phyloP scores from a whole-genome alignment of 2,329 filamentous ascomycete species.

The Rutstroemia sp. region DNA sequence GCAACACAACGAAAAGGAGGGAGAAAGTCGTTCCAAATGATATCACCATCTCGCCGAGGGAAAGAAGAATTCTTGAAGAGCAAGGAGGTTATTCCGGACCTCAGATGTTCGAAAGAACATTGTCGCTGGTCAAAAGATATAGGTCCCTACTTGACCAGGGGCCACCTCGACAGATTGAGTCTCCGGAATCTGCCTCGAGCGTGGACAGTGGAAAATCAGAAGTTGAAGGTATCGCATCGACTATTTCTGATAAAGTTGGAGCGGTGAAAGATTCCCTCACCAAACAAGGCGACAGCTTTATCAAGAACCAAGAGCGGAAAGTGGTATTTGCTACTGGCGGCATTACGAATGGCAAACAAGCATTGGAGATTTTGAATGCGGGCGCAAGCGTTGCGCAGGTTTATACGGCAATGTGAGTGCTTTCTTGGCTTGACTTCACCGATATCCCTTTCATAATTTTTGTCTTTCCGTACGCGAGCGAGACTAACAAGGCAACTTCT shows the following conservation, averaged over 20 bases:
- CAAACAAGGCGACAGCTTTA: not conserved
- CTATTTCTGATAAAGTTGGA: constrained; percentile 31
- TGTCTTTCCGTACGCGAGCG: not conserved
- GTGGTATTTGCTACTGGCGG: constrained; percentile 91
- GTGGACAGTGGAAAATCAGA: constrained; percentile 9
- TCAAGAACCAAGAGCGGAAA: constrained; percentile 42
- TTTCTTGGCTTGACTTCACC: not conserved
- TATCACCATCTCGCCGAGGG: constrained; percentile 55
- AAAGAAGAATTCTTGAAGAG: constrained; percentile 63
- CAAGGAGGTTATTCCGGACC: constrained; percentile 88
- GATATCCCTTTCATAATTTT: too few relatives aligned
- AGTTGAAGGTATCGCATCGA: constrained; percentile 29
- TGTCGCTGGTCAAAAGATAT: constrained; percentile 74
- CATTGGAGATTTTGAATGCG: constrained; percentile 72
- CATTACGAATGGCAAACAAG: constrained; percentile 82
- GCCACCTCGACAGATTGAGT: constrained; percentile 25
- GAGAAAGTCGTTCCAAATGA: constrained; percentile 62
- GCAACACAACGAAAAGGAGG: constrained; percentile 88
- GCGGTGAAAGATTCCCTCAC: constrained; percentile 15
- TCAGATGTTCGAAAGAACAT: constrained; percentile 74
- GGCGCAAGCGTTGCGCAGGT: constrained; percentile 88
- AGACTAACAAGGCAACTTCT: constrained; percentile 6
- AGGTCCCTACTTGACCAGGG: constrained; percentile 56
- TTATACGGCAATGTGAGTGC: constrained; percentile 60
- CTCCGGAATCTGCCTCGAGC: constrained; percentile 4